These are phyloP conservation scores for Mycena indigotica DNA, from an alignment of 768 basidiomycete species.

Conservation along the genomic window DNA sequence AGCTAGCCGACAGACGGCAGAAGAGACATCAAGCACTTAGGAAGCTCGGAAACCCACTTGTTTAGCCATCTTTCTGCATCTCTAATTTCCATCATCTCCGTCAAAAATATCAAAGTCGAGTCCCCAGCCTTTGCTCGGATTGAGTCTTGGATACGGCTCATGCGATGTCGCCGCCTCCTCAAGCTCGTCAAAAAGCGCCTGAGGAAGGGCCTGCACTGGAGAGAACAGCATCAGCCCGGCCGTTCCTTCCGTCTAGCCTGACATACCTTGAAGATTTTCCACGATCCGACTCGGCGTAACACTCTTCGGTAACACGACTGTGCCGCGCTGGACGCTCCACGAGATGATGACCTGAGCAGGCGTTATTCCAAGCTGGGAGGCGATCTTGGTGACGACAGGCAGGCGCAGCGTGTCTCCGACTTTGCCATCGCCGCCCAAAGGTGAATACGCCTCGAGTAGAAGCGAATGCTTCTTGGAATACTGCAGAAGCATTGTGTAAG, in stretches of 20 bases:
- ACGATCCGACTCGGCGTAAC: conserved; percentile 67
- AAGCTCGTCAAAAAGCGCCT: conserved; percentile 43
- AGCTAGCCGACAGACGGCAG: no score
- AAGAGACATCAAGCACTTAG: no score
- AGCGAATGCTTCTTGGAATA: conserved; percentile 69
- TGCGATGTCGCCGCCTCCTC: conserved; percentile 58
- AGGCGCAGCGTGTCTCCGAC: conserved; percentile 60
- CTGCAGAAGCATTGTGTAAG: conserved; percentile 34
- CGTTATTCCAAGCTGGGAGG: conserved; percentile 64
- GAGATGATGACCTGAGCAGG: conserved; percentile 76
- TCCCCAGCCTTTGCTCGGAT: conserved; percentile 65
- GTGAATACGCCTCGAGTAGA: conserved; percentile 77
- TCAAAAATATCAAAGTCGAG: conserved; percentile 66
- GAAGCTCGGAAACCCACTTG: no score
- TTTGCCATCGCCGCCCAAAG: conserved; percentile 63
- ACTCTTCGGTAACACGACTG: conserved; percentile 76
- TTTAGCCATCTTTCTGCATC: no score
- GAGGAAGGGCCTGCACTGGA: conserved; percentile 41
- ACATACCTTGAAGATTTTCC: conserved; percentile 67
- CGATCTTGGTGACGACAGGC: conserved; percentile 63
- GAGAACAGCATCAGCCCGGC: conserved; percentile 21
- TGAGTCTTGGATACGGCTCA: conserved; percentile 53
- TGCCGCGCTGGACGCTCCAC: conserved; percentile 78
- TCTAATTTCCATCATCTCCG: conserved; percentile 23
- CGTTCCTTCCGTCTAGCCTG: conserved; percentile 43